Evolutionary conservation across 352 stramenopile species (phyloP).

Genomic region (Phytopythium boreale): DNA sequence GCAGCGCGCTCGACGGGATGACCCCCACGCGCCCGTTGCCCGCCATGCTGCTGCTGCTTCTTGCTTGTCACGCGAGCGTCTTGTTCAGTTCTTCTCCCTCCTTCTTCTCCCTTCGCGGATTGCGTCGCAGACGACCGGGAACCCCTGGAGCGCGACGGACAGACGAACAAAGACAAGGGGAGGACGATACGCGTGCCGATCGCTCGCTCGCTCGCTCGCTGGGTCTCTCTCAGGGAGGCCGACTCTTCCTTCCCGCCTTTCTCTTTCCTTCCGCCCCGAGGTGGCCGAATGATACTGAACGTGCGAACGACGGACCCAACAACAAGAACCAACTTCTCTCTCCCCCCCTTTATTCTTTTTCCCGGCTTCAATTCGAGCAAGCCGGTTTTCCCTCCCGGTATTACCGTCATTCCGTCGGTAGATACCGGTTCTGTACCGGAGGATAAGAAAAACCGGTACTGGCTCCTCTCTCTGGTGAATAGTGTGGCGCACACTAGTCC

Average conservation of each 20-base stretch:
- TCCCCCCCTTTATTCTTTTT: neutral
- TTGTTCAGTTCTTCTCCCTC: neutral
- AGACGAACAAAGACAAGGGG: neutral
- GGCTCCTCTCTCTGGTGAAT: neutral
- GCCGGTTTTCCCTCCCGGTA: neutral
- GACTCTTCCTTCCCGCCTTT: neutral
- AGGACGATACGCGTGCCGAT: neutral
- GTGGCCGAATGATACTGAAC: neutral
- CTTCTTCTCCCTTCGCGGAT: neutral
- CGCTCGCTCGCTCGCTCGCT: neutral
- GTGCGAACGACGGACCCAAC: no score
- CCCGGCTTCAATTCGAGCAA: neutral
- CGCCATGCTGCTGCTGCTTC: neutral
- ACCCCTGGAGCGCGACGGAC: neutral
- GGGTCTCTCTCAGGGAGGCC: neutral
- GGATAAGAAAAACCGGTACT: neutral
- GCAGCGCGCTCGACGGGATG: constrained; percentile 62
- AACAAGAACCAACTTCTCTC: neutral
- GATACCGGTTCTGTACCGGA: neutral
- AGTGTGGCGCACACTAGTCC: neutral
- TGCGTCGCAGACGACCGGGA: neutral
- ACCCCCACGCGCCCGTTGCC: constrained; percentile 42
- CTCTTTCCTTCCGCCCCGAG: neutral
- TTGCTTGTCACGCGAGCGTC: neutral
- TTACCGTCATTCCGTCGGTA: neutral